Evolutionary conservation across 192 early-diverging fungal genomes (phyloP).

Genomic region (Backusella liffmaniae): DNA sequence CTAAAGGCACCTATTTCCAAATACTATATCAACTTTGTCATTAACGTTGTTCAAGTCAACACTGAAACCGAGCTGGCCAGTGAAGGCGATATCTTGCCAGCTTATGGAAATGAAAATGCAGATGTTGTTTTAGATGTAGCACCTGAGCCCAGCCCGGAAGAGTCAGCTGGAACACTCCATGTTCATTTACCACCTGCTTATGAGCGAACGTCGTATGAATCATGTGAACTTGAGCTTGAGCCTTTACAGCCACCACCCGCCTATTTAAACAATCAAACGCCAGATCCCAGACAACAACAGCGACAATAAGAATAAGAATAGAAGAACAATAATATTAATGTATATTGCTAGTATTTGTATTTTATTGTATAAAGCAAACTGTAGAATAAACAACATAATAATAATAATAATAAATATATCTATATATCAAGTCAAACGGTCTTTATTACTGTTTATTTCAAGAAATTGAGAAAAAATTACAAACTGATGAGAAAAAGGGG

Average conservation of each 20-base stretch:
- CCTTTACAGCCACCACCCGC: conserved; percentile 8
- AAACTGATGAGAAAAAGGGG: too few relatives aligned
- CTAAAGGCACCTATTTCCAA: neutral
- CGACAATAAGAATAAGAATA: neutral
- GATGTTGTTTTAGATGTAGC: conserved; percentile 14
- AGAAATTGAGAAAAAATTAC: too few relatives aligned
- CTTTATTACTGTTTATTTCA: too few relatives aligned
- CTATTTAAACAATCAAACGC: neutral
- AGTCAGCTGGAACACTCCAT: neutral
- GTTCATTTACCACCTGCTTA: conserved; percentile 1
- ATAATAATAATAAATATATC: neutral
- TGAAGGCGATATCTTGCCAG: conserved; percentile 7
- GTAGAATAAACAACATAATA: too few relatives aligned
- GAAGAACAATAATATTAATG: neutral
- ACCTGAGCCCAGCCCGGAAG: neutral
- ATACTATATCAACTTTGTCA: neutral
- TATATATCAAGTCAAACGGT: neutral
- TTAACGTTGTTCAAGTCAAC: conserved; percentile 5
- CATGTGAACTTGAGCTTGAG: neutral
- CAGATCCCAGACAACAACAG: neutral
- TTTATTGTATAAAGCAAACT: too few relatives aligned
- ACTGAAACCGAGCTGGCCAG: neutral
- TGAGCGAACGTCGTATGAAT: neutral
- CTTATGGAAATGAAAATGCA: neutral
- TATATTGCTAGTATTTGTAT: neutral